A percentile compares a stretch with the other conserved stretches of the same genome.
These are phyloP conservation scores for Metarhizium rileyi DNA, from an alignment of 2,329 filamentous ascomycete genomes.

Conservation along the genomic window DNA sequence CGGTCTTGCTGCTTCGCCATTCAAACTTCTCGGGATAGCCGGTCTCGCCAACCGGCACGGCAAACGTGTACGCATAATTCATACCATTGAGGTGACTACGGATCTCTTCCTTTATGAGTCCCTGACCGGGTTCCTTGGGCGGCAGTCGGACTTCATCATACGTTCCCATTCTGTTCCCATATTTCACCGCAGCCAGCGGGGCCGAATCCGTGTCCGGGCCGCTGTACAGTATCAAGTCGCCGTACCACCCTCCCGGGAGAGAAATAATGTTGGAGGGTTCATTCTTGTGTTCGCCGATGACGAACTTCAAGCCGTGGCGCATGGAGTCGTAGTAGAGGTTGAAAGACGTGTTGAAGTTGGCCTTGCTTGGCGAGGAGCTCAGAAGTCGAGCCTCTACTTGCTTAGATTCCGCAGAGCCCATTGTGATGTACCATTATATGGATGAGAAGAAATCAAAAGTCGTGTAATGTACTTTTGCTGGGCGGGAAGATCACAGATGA, in stretches of 20 bases:
- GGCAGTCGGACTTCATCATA: constrained; percentile 10
- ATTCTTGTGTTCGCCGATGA: constrained; percentile 7
- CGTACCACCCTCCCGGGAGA: constrained; percentile 7
- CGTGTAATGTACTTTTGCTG: not conserved
- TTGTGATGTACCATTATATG: not conserved
- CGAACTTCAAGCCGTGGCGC: constrained; percentile 2
- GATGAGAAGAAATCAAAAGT: not conserved
- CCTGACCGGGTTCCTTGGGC: constrained; percentile 3
- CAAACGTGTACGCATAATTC: constrained; percentile 14
- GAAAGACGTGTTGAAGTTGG: constrained; percentile 7
- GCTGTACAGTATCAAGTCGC: constrained; percentile 10
- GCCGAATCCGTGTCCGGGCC: constrained; percentile 5
- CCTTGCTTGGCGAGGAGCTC: not conserved
- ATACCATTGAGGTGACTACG: constrained; percentile 2
- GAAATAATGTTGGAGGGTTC: constrained; percentile 4
- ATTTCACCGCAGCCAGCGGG: constrained; percentile 4
- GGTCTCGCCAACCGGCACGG: constrained; percentile 21
- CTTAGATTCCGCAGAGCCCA: constrained; percentile 12
- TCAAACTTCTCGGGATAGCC: constrained; percentile 27
- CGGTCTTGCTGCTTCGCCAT: constrained; percentile 30
- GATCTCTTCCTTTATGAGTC: constrained; percentile 6
- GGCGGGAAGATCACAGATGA: not conserved
- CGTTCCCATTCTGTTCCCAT: constrained; percentile 2
- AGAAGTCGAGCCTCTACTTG: constrained; percentile 4
- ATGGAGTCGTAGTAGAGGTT: constrained; percentile 8